phyloP scores from a whole-genome alignment of 2,329 filamentous ascomycete species.

The Penicillium italicum region DNA sequence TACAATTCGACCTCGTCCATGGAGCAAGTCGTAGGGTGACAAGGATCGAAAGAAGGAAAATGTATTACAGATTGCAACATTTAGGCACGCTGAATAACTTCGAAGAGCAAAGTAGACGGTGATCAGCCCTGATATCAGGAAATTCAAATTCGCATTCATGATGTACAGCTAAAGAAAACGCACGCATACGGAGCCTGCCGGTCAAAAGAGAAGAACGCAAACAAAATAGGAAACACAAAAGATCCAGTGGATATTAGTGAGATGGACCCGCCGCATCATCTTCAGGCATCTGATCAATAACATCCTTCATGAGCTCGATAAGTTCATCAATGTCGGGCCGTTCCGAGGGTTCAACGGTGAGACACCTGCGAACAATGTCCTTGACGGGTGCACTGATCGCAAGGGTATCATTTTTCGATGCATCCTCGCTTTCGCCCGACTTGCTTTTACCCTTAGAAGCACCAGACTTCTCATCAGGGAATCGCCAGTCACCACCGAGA shows the following conservation, averaged over 20 bases:
- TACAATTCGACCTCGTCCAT: neutral
- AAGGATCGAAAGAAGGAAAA: neutral
- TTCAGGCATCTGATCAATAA: conserved; percentile 65
- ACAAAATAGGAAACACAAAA: neutral
- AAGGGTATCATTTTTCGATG: conserved; percentile 42
- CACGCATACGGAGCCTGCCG: conserved; percentile 8
- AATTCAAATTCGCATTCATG: conserved; percentile 1
- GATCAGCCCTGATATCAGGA: neutral
- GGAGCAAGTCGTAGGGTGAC: neutral
- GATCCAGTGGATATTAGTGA: conserved; percentile 9
- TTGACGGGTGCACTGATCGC: conserved; percentile 77
- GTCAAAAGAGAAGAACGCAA: conserved; percentile 2
- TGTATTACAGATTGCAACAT: neutral
- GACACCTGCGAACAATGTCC: conserved; percentile 80
- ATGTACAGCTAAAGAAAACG: conserved; percentile 8
- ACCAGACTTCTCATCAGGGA: conserved; percentile 75
- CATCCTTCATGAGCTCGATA: conserved; percentile 71
- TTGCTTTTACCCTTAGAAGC: conserved; percentile 58
- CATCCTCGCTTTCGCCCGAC: conserved; percentile 25
- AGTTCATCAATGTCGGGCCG: conserved; percentile 82
- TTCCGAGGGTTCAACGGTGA: conserved; percentile 81
- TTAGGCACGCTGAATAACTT: neutral
- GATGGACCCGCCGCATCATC: conserved; percentile 35
- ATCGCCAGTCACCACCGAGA: conserved; percentile 90
- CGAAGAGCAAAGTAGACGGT: neutral